A percentile compares a stretch with the other conserved stretches of the same genome.
Evolutionary conservation across 352 stramenopile species (phyloP).

Genomic region (Phytophthora tubulina): DNA sequence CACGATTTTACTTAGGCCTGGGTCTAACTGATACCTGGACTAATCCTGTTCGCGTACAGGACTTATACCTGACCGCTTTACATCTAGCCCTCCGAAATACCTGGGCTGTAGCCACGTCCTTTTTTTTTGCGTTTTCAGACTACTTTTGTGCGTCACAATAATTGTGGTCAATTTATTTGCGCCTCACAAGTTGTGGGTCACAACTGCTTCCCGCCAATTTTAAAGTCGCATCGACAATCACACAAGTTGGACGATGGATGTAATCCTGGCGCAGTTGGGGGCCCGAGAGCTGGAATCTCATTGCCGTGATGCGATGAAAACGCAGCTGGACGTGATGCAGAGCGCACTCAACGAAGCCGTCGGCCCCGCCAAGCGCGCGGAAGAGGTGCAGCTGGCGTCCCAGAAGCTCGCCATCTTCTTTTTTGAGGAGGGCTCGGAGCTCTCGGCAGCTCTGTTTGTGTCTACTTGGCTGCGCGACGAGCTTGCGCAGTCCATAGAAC

Average conservation of each 20-base stretch:
- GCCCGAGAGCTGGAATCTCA: constrained; percentile 11
- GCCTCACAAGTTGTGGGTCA: too few relatives aligned
- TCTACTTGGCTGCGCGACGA: constrained; percentile 7
- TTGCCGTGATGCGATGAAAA: constrained; percentile 18
- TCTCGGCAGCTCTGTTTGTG: constrained; percentile 14
- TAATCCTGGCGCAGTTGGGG: constrained; percentile 15
- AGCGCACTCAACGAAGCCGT: constrained; percentile 7
- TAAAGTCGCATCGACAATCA: not conserved
- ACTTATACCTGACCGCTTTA: too few relatives aligned
- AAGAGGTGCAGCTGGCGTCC: constrained; percentile 11
- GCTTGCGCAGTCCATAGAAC: constrained; percentile 1
- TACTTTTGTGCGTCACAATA: too few relatives aligned
- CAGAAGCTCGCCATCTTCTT: constrained; percentile 16
- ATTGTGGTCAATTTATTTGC: too few relatives aligned
- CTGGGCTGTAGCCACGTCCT: too few relatives aligned
- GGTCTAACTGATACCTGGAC: too few relatives aligned
- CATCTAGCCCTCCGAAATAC: too few relatives aligned
- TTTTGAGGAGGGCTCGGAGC: constrained; percentile 17
- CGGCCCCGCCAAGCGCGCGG: constrained; percentile 5
- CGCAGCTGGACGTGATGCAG: constrained; percentile 8
- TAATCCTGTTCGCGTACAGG: too few relatives aligned
- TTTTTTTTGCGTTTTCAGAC: too few relatives aligned
- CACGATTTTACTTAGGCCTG: too few relatives aligned
- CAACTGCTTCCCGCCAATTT: constrained; percentile 4
- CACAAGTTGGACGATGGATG: constrained; percentile 2